Conservation (phyloP, 148 eudicot genomes). For the Rhododendron simsii region DNA sequence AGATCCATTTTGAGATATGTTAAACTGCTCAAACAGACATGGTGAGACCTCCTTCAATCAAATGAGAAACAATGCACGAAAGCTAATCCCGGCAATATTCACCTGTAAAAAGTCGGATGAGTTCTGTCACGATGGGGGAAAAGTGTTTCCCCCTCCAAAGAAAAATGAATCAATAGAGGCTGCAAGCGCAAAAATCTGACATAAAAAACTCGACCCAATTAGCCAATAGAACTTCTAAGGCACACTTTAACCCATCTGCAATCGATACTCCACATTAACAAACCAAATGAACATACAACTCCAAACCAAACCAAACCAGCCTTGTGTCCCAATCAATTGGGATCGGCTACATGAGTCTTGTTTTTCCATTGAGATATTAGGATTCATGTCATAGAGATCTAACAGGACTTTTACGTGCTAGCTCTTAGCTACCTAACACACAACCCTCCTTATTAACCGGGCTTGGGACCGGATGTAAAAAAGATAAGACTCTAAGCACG, state of each 20-base stretch:
- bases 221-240: conserved; percentile 1
- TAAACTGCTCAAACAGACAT: conserved; percentile 1
- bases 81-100: conserved; percentile 3
- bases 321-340: no score
- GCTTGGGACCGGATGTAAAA: no score
- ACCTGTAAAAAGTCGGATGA: conserved; percentile 17
- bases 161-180: neutral
- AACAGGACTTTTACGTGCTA: no score
- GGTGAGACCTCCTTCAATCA: conserved; percentile 13
- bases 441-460: no score
- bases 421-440: no score
- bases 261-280: neutral
- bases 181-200: neutral
- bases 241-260: neutral
- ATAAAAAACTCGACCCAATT: neutral
- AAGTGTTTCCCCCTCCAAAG: neutral
- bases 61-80: conserved; percentile 5
- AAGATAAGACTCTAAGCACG: no score
- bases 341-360: no score
- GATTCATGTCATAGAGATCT: no score
- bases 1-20: conserved; percentile 26
- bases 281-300: neutral
- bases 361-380: no score
- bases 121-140: neutral
- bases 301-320: neutral